A percentile compares a stretch with the other conserved stretches of the same genome.
phyloP scores from a whole-genome alignment of 2,329 filamentous ascomycete species.

The Penicillium hesseltinei region DNA sequence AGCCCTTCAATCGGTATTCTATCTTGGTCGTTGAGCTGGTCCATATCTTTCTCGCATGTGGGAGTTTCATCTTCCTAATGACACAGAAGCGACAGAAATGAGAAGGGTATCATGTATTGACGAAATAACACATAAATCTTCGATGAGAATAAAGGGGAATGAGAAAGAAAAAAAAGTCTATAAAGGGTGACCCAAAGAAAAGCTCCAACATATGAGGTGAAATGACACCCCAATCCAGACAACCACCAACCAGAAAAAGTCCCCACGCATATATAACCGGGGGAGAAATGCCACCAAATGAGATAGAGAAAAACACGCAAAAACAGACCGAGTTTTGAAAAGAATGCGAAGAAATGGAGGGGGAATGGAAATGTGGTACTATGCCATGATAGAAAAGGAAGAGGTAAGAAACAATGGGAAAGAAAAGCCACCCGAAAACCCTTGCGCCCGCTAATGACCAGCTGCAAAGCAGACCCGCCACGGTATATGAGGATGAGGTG shows the following conservation, averaged over 20 bases:
- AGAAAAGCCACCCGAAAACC: slow-evolving; percentile 36
- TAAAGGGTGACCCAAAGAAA: slow-evolving; percentile 13
- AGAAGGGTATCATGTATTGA: neutral
- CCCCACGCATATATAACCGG: neutral
- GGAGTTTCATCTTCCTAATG: neutral
- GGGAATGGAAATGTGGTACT: slow-evolving; percentile 5
- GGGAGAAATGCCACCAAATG: neutral
- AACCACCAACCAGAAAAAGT: neutral
- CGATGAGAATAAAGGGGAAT: neutral
- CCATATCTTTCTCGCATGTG: neutral
- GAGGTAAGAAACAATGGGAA: slow-evolving; percentile 8
- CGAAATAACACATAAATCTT: neutral
- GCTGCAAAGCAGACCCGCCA: slow-evolving; percentile 30
- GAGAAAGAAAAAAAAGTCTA: slow-evolving; percentile 17
- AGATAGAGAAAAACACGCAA: neutral
- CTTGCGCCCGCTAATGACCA: slow-evolving; percentile 42
- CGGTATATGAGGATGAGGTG: slow-evolving; percentile 27
- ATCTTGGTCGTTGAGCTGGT: neutral
- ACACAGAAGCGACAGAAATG: neutral
- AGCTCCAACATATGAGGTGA: slow-evolving; percentile 2
- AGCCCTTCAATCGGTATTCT: neutral
- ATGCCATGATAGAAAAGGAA: slow-evolving; percentile 21
- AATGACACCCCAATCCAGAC: slow-evolving; percentile 4
- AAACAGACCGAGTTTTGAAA: neutral
- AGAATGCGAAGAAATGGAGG: slow-evolving; percentile 5